Percentiles rank a stretch among this genome's conserved stretches.
phyloP scores from a whole-genome alignment of 2,329 filamentous ascomycete genomes.

The Xylaria sp. region DNA sequence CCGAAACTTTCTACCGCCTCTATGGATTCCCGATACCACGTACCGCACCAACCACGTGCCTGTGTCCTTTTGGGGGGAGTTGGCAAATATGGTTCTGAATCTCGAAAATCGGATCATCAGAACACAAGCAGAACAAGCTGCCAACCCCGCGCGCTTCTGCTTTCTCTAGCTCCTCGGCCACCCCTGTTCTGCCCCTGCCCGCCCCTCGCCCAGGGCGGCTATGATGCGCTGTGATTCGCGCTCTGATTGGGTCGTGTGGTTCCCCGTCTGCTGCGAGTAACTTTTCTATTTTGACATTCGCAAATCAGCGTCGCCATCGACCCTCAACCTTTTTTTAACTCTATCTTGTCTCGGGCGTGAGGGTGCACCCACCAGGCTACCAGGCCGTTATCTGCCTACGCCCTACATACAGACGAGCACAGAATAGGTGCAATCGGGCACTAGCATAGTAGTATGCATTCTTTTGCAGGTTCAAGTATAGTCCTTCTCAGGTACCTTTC shows the following conservation, averaged over 20 bases:
- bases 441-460: constrained; percentile 9
- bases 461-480: constrained; percentile 17
- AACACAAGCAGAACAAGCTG: no score
- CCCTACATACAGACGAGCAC: constrained; percentile 4
- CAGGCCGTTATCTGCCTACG: no score
- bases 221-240: constrained; percentile 32
- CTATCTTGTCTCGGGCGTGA: constrained; percentile 7
- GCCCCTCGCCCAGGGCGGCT: constrained; percentile 27
- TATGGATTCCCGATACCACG: constrained; percentile 7
- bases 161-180: constrained; percentile 14
- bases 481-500: constrained; percentile 13
- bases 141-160: constrained; percentile 26
- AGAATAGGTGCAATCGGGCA: constrained; percentile 10
- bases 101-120: constrained; percentile 12
- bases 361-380: background rate
- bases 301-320: constrained; percentile 29
- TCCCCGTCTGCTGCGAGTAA: constrained; percentile 26
- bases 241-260: constrained; percentile 29
- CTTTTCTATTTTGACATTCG: constrained; percentile 30
- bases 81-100: constrained; percentile 5
- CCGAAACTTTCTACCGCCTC: background rate
- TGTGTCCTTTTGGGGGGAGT: background rate
- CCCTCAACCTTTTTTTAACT: constrained; percentile 8
- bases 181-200: constrained; percentile 17
- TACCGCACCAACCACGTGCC: constrained; percentile 6